phyloP scores from a whole-genome alignment of 2,329 filamentous ascomycete genomes.

The Ophiostoma himal-ulmi region DNA sequence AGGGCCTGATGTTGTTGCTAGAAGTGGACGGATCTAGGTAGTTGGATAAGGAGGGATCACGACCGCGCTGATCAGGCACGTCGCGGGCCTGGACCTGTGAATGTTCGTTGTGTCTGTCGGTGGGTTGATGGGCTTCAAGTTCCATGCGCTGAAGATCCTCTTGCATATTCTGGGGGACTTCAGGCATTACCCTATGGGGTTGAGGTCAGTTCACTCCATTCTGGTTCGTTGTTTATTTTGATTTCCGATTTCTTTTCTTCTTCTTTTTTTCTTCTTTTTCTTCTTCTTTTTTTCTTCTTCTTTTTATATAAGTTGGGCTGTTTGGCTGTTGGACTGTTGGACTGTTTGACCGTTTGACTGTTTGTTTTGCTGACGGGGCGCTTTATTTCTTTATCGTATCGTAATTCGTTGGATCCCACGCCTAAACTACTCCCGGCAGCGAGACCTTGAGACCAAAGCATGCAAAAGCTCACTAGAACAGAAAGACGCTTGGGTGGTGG shows the following conservation, averaged over 20 bases:
- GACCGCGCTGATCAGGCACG: conserved; percentile 35
- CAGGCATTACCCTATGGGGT: conserved; percentile 72
- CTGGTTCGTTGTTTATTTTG: conserved; percentile 21
- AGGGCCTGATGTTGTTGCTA: conserved; percentile 21
- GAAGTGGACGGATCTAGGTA: conserved; percentile 29
- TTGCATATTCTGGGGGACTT: conserved; percentile 95
- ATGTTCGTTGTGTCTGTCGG: neutral
- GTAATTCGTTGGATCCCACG: conserved; percentile 16
- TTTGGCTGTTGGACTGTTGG: neutral
- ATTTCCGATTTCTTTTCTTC: neutral
- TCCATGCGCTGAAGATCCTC: conserved; percentile 89
- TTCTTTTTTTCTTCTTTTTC: no score
- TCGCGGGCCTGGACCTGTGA: neutral
- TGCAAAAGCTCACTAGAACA: neutral
- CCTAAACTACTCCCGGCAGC: conserved; percentile 22
- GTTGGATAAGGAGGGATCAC: conserved; percentile 42
- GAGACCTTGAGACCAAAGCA: neutral
- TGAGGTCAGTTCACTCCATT: conserved; percentile 35
- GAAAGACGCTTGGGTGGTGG: conserved; percentile 19
- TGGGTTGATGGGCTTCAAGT: conserved; percentile 54
- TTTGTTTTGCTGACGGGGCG: neutral
- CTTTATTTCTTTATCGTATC: conserved; percentile 1
- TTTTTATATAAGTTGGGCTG: no score
- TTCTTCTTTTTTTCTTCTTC: no score
- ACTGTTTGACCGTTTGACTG: neutral